Evolutionary conservation across 2,329 filamentous ascomycete genomes (phyloP).

Genomic region (Drechmeria coniospora): DNA sequence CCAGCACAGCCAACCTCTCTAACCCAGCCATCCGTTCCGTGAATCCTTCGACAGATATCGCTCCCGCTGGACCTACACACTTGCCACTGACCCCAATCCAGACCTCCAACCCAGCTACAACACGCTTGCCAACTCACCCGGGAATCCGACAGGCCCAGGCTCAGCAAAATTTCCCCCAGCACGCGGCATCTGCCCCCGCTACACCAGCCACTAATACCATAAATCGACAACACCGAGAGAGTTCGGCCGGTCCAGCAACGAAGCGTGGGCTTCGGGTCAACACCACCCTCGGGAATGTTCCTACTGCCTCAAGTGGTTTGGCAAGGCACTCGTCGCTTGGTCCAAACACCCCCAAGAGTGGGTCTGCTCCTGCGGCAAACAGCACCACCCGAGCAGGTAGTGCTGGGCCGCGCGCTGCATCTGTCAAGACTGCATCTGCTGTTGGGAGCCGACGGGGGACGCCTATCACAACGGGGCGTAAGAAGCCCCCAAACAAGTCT

Average conservation of each 20-base stretch:
- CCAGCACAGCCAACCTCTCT: conserved; percentile 36
- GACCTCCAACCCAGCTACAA: conserved; percentile 23
- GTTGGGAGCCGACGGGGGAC: conserved; percentile 32
- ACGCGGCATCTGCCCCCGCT: conserved; percentile 41
- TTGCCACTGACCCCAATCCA: conserved; percentile 12
- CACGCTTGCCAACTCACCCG: conserved; percentile 25
- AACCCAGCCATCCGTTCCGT: conserved; percentile 24
- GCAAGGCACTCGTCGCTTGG: conserved; percentile 48
- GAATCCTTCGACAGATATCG: conserved; percentile 24
- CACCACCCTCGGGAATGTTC: conserved; percentile 29
- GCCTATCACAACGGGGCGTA: conserved; percentile 26
- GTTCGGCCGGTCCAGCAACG: conserved; percentile 41
- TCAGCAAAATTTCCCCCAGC: conserved; percentile 20
- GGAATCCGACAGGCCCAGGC: conserved; percentile 34
- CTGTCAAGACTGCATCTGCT: conserved; percentile 26
- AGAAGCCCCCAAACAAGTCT: conserved; percentile 41
- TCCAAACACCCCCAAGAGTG: conserved; percentile 43
- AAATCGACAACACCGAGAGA: conserved; percentile 40
- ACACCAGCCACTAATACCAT: conserved; percentile 47
- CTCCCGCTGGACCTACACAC: conserved; percentile 10
- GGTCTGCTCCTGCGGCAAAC: conserved; percentile 9
- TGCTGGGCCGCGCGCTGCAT: conserved; percentile 38
- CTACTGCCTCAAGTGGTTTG: conserved; percentile 39
- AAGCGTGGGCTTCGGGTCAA: conserved; percentile 38
- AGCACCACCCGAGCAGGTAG: conserved; percentile 37